Percentiles rank a stretch among this genome's conserved stretches.
phyloP scores from a whole-genome alignment of 306 rosid species.

The Sicyos edulis region DNA sequence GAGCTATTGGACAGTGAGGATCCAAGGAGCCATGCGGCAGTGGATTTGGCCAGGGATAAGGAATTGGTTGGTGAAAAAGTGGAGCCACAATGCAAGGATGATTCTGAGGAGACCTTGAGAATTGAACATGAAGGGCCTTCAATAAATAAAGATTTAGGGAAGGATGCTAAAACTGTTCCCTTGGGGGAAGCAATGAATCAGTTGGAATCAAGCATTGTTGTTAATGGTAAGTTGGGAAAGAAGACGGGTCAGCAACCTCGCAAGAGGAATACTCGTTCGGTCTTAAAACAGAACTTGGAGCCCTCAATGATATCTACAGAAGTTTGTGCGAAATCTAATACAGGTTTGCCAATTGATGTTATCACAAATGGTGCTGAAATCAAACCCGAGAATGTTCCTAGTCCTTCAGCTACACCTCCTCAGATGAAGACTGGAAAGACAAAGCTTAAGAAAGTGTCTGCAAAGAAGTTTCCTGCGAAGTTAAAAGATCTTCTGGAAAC shows the following conservation, averaged over 20 bases:
- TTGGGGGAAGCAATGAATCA: not conserved
- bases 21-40: not conserved
- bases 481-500: constrained; percentile 71
- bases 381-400: constrained; percentile 16
- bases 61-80: too few relatives aligned
- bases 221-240: constrained; percentile 6
- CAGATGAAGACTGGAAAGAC: constrained; percentile 18
- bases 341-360: constrained; percentile 8
- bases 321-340: not conserved
- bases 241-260: constrained; percentile 23
- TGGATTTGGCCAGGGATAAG: too few relatives aligned
- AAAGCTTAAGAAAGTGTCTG: constrained; percentile 16
- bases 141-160: not conserved
- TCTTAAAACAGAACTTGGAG: constrained; percentile 40
- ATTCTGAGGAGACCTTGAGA: not conserved
- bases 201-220: not conserved
- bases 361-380: constrained; percentile 19
- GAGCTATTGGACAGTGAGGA: too few relatives aligned
- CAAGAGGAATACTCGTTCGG: constrained; percentile 64
- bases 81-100: too few relatives aligned
- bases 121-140: not conserved
- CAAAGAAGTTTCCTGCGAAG: constrained; percentile 56
- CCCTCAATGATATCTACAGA: constrained; percentile 16
- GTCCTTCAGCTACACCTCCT: constrained; percentile 9
- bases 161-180: not conserved